phyloP scores from a whole-genome alignment of 495 filamentous ascomycete genomes.

The Bombardia bombarda region DNA sequence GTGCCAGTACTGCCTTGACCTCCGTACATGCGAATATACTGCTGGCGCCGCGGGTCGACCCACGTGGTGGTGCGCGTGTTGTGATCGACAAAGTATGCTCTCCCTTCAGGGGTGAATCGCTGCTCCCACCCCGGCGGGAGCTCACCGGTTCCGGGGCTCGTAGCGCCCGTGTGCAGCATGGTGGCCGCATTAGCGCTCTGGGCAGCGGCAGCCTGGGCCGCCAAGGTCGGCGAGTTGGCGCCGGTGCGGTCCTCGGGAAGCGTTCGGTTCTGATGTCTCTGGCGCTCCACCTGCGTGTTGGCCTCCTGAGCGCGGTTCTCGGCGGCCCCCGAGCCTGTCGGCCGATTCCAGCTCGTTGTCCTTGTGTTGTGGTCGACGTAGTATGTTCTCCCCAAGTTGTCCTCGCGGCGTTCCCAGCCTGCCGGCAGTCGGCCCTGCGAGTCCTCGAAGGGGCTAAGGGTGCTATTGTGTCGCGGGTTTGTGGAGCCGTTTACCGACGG shows the following conservation, averaged over 20 bases:
- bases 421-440: constrained; percentile 83
- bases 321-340: constrained; percentile 70
- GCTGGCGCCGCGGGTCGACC: constrained; percentile 97
- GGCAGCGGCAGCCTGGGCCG: constrained; percentile 49
- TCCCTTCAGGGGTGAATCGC: constrained; percentile 86
- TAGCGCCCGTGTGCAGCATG: constrained; percentile 92
- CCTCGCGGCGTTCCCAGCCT: constrained; percentile 94
- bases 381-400: constrained; percentile 95
- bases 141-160: constrained; percentile 89
- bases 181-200: constrained; percentile 55
- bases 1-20: constrained; percentile 68
- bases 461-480: constrained; percentile 36
- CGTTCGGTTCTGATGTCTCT: constrained; percentile 90
- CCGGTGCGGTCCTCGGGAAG: constrained; percentile 94
- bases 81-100: constrained; percentile 97
- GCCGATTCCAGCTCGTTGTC: constrained; percentile 91
- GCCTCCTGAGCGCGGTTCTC: constrained; percentile 70
- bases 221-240: constrained; percentile 79
- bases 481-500: constrained; percentile 26
- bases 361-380: constrained; percentile 98
- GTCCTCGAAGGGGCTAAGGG: constrained; percentile 91
- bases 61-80: constrained; percentile 98
- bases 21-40: constrained; percentile 97
- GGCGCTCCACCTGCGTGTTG: constrained; percentile 82
- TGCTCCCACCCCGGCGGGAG: constrained; percentile 96